phyloP scores from a whole-genome alignment of 352 stramenopile species.

The Pythium angustatum region DNA sequence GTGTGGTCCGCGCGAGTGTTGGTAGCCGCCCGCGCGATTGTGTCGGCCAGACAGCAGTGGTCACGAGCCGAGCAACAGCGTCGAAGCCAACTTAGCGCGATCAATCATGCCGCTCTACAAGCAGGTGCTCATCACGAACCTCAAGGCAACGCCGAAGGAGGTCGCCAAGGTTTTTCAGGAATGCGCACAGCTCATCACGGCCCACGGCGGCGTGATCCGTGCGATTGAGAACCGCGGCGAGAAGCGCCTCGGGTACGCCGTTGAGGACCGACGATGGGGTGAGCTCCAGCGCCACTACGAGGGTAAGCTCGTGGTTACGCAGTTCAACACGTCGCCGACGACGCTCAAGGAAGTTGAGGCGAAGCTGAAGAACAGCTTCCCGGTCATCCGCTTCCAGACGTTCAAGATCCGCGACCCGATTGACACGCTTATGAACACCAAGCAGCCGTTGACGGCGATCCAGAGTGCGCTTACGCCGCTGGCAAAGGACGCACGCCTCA shows the following conservation, averaged over 20 bases:
- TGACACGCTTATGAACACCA: conserved; percentile 84
- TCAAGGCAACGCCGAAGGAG: conserved; percentile 85
- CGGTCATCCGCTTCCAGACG: conserved; percentile 83
- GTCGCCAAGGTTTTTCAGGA: conserved; percentile 85
- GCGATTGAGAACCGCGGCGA: conserved; percentile 78
- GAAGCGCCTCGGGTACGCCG: conserved; percentile 79
- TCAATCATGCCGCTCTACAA: conserved; percentile 88
- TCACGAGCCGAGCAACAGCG: conserved; percentile 20
- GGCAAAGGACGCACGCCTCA: conserved; percentile 29
- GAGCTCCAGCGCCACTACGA: conserved; percentile 86
- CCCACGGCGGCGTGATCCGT: conserved; percentile 72
- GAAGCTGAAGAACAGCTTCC: conserved; percentile 87
- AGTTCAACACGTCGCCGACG: conserved; percentile 79
- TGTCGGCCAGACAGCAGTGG: conserved; percentile 29
- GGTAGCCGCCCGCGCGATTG: conserved; percentile 18
- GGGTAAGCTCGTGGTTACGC: conserved; percentile 82
- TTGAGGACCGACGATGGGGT: conserved; percentile 86
- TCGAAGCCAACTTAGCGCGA: too few species aligned
- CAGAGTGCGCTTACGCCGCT: conserved; percentile 56
- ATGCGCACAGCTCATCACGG: conserved; percentile 67
- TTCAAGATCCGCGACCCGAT: conserved; percentile 86
- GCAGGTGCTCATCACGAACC: conserved; percentile 87
- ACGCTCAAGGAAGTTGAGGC: conserved; percentile 70
- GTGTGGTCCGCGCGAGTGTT: too few species aligned
- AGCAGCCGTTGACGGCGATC: conserved; percentile 61